phyloP scores from a whole-genome alignment of 73 alveolate species.

The Halteria grandinella region DNA sequence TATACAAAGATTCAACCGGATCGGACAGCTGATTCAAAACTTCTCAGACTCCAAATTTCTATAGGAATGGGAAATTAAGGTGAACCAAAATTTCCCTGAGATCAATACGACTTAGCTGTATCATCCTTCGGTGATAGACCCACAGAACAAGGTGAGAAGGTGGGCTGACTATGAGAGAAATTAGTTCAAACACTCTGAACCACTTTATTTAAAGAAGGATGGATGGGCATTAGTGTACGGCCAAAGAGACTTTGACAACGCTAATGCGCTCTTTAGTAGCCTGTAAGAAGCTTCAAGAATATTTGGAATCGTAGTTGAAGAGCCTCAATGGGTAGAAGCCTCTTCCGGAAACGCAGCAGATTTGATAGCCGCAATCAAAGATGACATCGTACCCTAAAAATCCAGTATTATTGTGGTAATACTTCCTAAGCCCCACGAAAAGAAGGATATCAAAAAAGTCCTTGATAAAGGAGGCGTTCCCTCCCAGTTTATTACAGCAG shows the following conservation, averaged over 20 bases:
- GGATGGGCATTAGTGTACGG: conserved; percentile 17
- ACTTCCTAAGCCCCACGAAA: neutral
- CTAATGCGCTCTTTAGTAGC: conserved; percentile 6
- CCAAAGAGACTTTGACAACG: conserved; percentile 37
- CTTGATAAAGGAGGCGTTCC: conserved; percentile 27
- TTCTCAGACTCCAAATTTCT: neutral
- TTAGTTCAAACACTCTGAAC: neutral
- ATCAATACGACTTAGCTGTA: conserved; percentile 6
- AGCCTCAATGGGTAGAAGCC: conserved; percentile 25
- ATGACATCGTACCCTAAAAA: conserved; percentile 12
- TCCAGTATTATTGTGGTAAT: conserved; percentile 18
- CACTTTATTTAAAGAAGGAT: neutral
- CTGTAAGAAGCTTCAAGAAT: conserved; percentile 29
- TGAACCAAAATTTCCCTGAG: conserved; percentile 1
- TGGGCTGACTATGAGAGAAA: conserved; percentile 10
- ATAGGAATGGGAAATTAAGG: conserved; percentile 25
- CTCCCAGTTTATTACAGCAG: conserved; percentile 39
- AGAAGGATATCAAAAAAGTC: neutral
- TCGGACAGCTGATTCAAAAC: neutral
- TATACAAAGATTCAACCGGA: conserved; percentile 11
- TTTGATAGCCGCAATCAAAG: neutral
- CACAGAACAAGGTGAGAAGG: neutral
- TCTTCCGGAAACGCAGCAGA: neutral
- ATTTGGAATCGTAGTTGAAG: conserved; percentile 36
- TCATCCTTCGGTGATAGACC: conserved; percentile 18